Percentiles rank a stretch among this genome's conserved stretches.
Conservation (phyloP, 2,329 filamentous ascomycete species). For the Colletotrichum truncatum region DNA sequence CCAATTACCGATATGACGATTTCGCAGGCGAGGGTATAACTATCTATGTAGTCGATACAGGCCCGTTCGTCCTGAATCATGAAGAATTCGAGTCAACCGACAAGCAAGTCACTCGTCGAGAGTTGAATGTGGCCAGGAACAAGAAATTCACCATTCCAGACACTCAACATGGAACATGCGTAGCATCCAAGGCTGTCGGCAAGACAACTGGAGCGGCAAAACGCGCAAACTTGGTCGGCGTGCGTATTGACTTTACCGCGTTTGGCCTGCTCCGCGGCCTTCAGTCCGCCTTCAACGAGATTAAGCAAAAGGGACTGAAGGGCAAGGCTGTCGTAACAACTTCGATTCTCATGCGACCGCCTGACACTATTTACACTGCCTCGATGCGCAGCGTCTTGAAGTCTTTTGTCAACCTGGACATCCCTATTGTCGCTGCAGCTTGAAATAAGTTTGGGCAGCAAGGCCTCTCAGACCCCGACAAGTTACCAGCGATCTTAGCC, state of each 20-base stretch:
- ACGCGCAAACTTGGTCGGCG: not conserved
- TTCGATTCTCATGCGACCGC: not conserved
- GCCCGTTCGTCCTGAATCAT: not conserved
- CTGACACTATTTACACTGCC: not conserved
- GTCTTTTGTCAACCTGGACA: not conserved
- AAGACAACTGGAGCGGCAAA: not conserved
- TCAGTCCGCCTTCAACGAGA: not conserved
- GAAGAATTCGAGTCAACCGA: not conserved
- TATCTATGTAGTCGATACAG: not conserved
- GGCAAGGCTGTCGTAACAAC: constrained; percentile 2
- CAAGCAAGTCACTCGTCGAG: not conserved
- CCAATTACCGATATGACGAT: not conserved
- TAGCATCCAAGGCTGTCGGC: not conserved
- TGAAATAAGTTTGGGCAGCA: not conserved
- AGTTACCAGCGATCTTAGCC: not conserved
- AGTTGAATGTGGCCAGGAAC: not conserved
- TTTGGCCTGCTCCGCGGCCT: not conserved
- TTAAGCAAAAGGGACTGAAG: not conserved
- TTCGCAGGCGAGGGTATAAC: not conserved
- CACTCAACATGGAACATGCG: not conserved
- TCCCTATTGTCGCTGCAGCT: not conserved
- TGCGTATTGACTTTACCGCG: not conserved
- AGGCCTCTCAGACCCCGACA: not conserved
- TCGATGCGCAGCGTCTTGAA: not conserved
- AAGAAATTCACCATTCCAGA: not conserved